Evolutionary conservation across 192 early-diverging fungal genomes (phyloP).

Genomic region (Globomyces pollinis-pini): DNA sequence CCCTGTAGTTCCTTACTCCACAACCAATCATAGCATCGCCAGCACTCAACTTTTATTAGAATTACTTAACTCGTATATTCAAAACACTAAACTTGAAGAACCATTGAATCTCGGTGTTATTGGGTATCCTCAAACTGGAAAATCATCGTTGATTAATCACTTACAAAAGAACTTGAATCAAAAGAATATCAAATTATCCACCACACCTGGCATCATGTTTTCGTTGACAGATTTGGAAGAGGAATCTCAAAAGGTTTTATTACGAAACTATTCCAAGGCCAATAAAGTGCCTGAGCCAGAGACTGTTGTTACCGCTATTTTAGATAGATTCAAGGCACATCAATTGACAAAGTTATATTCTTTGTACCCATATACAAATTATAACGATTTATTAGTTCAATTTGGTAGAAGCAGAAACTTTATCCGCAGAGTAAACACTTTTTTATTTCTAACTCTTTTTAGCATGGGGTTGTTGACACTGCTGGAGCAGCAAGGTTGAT

Average conservation of each 20-base stretch:
- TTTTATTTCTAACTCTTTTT: background rate
- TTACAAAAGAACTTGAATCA: background rate
- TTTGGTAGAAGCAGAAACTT: background rate
- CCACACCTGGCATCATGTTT: slow-evolving; percentile 5
- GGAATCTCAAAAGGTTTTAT: background rate
- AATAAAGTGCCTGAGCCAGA: slow-evolving; percentile 1
- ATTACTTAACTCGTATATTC: background rate
- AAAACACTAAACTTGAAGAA: background rate
- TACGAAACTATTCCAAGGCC: background rate
- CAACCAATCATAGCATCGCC: background rate
- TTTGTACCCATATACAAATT: background rate
- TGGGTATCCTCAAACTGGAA: slow-evolving; percentile 6
- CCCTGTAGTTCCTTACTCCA: slow-evolving; percentile 4
- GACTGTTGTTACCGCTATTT: background rate
- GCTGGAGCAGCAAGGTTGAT: slow-evolving; percentile 1
- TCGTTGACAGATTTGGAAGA: background rate
- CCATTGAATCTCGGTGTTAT: slow-evolving; percentile 2
- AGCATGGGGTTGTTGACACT: background rate
- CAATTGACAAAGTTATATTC: slow-evolving; percentile 1
- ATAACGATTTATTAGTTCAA: slow-evolving; percentile 8
- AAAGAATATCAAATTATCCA: background rate
- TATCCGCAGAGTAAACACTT: background rate
- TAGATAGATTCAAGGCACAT: background rate
- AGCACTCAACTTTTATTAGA: background rate
- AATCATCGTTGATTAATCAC: background rate